phyloP scores from a whole-genome alignment of 768 basidiomycete genomes.

The Leccinum arenicola region DNA sequence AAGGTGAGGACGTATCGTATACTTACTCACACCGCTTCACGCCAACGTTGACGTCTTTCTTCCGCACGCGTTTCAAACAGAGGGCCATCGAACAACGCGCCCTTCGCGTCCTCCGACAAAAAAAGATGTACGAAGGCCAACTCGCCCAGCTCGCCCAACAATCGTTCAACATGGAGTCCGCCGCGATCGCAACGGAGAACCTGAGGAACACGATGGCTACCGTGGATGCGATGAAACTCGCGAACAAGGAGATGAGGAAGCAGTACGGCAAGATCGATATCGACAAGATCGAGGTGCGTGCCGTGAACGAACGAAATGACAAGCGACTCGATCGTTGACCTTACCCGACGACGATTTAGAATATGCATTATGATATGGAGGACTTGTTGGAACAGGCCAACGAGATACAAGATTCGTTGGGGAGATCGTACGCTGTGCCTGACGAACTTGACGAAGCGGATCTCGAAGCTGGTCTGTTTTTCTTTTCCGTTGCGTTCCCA shows the following conservation, averaged over 20 bases:
- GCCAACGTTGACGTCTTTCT: neutral
- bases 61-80: conserved; percentile 37
- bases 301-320: neutral
- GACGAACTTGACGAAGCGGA: conserved; percentile 98
- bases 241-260: conserved; percentile 94
- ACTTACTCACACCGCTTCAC: neutral
- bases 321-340: neutral
- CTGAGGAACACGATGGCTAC: conserved; percentile 99
- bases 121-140: conserved; percentile 93
- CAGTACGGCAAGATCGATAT: conserved; percentile 98
- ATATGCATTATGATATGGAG: conserved; percentile 97
- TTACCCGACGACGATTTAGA: conserved; percentile 44
- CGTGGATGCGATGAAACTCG: conserved; percentile 91
- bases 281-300: conserved; percentile 92
- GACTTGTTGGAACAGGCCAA: conserved; percentile 96
- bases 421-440: conserved; percentile 92
- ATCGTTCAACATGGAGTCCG: conserved; percentile 98
- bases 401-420: conserved; percentile 94
- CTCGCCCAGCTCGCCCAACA: conserved; percentile 90
- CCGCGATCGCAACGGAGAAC: conserved; percentile 95
- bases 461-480: conserved; percentile 80
- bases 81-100: conserved; percentile 94
- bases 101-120: conserved; percentile 88
- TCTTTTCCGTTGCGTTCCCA: neutral
- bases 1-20: conserved; percentile 54